phyloP scores from a whole-genome alignment of 306 rosid genomes.

The Vachellia collinsii region DNA sequence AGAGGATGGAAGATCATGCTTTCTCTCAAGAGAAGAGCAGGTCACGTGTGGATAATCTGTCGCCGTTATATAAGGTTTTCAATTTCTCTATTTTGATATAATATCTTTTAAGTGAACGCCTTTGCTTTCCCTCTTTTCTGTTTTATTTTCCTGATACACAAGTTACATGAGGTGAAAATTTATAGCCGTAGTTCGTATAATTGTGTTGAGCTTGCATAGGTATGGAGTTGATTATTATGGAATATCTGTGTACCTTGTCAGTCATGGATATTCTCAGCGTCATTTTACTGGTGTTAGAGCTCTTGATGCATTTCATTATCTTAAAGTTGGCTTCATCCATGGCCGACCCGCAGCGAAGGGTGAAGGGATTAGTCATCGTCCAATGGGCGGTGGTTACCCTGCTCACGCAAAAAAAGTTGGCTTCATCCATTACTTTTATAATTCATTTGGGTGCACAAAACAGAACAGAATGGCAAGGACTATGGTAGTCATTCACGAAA shows the following conservation, averaged over 20 bases:
- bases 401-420: not conserved
- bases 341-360: too few species aligned
- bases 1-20: conserved; percentile 68
- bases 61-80: conserved; percentile 72
- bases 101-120: not conserved
- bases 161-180: not conserved
- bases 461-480: not conserved
- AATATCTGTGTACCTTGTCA: not conserved
- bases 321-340: not conserved
- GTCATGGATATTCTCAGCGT: not conserved
- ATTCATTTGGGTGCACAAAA: not conserved
- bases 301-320: not conserved
- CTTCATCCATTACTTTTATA: not conserved
- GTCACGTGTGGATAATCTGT: conserved; percentile 49
- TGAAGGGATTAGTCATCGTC: too few species aligned
- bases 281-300: not conserved
- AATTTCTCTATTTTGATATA: conserved; percentile 20
- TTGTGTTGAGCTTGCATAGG: not conserved
- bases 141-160: not conserved
- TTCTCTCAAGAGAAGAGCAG: conserved; percentile 53
- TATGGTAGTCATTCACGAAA: not conserved
- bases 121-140: conserved; percentile 2
- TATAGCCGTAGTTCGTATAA: not conserved
- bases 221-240: not conserved
- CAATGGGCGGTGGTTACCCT: too few species aligned